Evolutionary conservation across 1,284 basidiomycete genomes (phyloP).

Genomic region (Microbotryum silenes-acaulis): DNA sequence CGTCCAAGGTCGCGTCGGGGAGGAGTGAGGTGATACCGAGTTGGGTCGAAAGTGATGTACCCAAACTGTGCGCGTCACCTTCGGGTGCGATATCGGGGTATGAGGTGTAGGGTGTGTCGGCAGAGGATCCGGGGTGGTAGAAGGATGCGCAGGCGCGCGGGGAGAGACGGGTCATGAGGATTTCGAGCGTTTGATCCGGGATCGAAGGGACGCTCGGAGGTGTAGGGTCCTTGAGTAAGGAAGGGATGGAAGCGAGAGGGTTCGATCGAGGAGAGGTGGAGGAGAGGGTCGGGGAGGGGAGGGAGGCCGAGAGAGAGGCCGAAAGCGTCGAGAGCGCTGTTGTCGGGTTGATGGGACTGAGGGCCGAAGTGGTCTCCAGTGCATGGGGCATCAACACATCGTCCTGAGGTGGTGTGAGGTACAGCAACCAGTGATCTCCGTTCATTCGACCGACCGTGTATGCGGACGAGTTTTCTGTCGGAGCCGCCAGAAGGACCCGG

Average conservation of each 20-base stretch:
- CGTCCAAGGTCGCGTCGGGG: constrained; percentile 75
- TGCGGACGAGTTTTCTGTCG: constrained; percentile 62
- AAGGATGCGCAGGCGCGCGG: constrained; percentile 68
- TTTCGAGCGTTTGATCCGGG: constrained; percentile 88
- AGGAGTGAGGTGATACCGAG: constrained; percentile 83
- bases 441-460: constrained; percentile 98
- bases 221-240: constrained; percentile 29
- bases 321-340: constrained; percentile 30
- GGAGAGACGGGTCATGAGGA: constrained; percentile 93
- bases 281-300: constrained; percentile 37
- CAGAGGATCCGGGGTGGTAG: constrained; percentile 51
- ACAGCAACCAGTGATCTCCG: constrained; percentile 97
- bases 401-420: constrained; percentile 63
- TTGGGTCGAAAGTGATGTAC: constrained; percentile 57
- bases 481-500: neutral
- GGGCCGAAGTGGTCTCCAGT: constrained; percentile 39
- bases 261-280: constrained; percentile 5
- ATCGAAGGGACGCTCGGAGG: constrained; percentile 13
- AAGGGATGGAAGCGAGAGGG: constrained; percentile 3
- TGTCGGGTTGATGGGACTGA: constrained; percentile 37
- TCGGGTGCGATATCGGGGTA: constrained; percentile 30
- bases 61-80: constrained; percentile 53
- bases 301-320: constrained; percentile 28
- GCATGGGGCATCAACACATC: constrained; percentile 29
- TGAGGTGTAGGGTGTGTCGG: constrained; percentile 40